Percentiles rank a stretch among this genome's conserved stretches.
Conservation (phyloP, 495 filamentous ascomycete genomes). For the Penicillium canescens region DNA sequence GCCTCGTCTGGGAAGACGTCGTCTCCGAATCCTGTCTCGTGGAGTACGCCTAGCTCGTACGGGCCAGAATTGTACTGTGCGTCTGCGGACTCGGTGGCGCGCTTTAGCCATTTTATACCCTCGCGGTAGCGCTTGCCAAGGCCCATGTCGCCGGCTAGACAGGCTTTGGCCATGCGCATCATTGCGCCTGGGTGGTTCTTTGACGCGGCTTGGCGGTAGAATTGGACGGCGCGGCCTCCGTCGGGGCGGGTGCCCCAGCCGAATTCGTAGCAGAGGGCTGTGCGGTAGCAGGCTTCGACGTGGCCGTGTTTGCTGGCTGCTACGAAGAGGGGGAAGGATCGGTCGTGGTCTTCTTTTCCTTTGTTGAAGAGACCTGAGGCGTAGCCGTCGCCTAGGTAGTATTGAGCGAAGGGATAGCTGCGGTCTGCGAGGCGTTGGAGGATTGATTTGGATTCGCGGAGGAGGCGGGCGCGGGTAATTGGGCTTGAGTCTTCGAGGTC, state of each 20-base stretch:
- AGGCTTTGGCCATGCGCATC: conserved; percentile 87
- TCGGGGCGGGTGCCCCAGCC: conserved; percentile 94
- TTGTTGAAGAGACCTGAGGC: conserved; percentile 94
- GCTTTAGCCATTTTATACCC: conserved; percentile 95
- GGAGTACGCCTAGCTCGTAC: conserved; percentile 84
- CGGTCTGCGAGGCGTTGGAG: conserved; percentile 81
- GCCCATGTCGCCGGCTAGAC: conserved; percentile 84
- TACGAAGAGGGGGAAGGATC: conserved; percentile 87
- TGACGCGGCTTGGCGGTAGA: conserved; percentile 83
- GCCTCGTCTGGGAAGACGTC: conserved; percentile 87
- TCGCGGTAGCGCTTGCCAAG: conserved; percentile 82
- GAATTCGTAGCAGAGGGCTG: conserved; percentile 95
- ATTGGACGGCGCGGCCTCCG: conserved; percentile 86
- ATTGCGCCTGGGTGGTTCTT: conserved; percentile 96
- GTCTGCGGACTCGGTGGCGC: conserved; percentile 86
- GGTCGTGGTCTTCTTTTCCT: conserved; percentile 84
- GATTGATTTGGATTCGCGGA: conserved; percentile 87
- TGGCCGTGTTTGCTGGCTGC: conserved; percentile 96
- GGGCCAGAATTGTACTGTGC: conserved; percentile 88
- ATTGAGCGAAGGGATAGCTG: conserved; percentile 94
- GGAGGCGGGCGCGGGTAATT: conserved; percentile 61
- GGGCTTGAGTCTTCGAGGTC: conserved; percentile 43
- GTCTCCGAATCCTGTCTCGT: conserved; percentile 86
- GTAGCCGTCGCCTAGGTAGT: conserved; percentile 93
- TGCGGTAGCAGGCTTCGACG: conserved; percentile 91